Evolutionary conservation across 73 alveolate species (phyloP).

Genomic region (Uronychia binucleata): DNA sequence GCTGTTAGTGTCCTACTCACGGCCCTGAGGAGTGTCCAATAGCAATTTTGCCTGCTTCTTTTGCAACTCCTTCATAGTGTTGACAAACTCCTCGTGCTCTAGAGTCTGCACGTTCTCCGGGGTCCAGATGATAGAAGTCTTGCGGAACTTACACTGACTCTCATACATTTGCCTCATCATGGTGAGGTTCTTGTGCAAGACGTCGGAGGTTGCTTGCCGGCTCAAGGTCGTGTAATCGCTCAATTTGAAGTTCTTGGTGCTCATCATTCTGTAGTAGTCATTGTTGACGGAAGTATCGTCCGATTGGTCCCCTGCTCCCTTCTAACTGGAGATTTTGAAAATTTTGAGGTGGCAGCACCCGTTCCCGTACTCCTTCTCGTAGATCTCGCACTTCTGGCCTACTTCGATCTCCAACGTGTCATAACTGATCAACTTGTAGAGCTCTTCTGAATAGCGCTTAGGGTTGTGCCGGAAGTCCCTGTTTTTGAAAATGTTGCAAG

Average conservation of each 20-base stretch:
- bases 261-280: neutral
- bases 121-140: neutral
- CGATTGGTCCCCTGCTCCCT: conserved; percentile 29
- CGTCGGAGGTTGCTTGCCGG: neutral
- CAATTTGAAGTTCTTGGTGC: neutral
- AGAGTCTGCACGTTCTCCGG: neutral
- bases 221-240: neutral
- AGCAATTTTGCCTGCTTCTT: neutral
- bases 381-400: conserved; percentile 33
- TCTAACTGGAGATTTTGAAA: conserved; percentile 27
- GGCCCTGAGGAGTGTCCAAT: neutral
- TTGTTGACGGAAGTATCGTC: neutral
- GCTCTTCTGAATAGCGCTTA: conserved; percentile 15
- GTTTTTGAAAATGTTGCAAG: conserved; percentile 52
- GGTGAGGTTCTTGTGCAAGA: neutral
- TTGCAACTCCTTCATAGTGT: neutral
- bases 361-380: conserved; percentile 32
- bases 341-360: conserved; percentile 33
- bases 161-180: neutral
- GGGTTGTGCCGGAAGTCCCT: conserved; percentile 30
- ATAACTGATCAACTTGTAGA: conserved; percentile 26
- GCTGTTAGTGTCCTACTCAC: no score
- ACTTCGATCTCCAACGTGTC: conserved; percentile 32
- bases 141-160: neutral
- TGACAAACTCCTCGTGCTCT: neutral